phyloP scores from a whole-genome alignment of 2,329 filamentous ascomycete species.

The Lachnellula occidentalis region DNA sequence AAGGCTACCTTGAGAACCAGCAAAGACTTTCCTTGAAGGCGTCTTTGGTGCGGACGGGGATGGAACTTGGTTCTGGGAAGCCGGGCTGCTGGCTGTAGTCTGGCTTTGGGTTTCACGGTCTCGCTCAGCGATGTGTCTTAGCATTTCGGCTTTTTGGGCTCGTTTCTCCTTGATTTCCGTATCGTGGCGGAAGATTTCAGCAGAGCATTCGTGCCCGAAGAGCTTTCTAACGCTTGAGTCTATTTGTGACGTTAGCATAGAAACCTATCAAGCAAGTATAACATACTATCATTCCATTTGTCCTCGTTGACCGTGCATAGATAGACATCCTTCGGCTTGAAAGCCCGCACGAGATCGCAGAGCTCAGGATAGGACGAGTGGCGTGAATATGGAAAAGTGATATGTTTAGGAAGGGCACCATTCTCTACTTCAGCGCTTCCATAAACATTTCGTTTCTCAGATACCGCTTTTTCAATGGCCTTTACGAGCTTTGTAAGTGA shows the following conservation, averaged over 20 bases:
- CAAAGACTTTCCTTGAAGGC: neutral
- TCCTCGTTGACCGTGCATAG: slow-evolving; percentile 69
- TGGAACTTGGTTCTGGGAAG: neutral
- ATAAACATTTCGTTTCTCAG: slow-evolving; percentile 4
- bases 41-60: neutral
- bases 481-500: slow-evolving; percentile 19
- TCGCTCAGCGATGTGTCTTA: neutral
- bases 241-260: slow-evolving; percentile 15
- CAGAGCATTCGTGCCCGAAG: slow-evolving; percentile 66
- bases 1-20: neutral
- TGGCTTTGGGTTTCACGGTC: slow-evolving; percentile 13
- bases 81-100: slow-evolving; percentile 2
- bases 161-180: slow-evolving; percentile 43
- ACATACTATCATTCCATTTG: slow-evolving; percentile 52
- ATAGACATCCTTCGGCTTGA: slow-evolving; percentile 71
- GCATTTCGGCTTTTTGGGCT: neutral
- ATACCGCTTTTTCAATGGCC: slow-evolving; percentile 20
- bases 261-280: neutral
- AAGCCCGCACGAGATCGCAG: slow-evolving; percentile 59
- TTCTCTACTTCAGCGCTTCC: neutral
- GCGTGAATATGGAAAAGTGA: slow-evolving; percentile 76
- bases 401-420: slow-evolving; percentile 27
- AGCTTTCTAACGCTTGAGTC: slow-evolving; percentile 59
- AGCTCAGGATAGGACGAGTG: slow-evolving; percentile 85
- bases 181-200: slow-evolving; percentile 59